Evolutionary conservation across 2,329 filamentous ascomycete genomes (phyloP).

Genomic region (Cadophora gregata): DNA sequence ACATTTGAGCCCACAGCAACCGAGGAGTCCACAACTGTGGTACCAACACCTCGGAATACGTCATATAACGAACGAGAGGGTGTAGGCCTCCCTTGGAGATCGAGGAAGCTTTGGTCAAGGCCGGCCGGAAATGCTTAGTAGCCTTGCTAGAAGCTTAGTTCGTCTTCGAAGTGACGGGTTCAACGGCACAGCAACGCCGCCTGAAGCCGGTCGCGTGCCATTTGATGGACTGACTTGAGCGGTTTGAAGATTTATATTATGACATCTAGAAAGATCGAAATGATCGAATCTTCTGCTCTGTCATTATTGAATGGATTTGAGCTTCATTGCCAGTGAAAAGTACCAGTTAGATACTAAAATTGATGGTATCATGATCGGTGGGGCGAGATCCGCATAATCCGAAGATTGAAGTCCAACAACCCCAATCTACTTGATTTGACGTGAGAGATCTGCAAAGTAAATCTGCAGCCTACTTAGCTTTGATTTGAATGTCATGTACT

Average conservation of each 20-base stretch:
- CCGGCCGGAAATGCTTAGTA: conserved; percentile 18
- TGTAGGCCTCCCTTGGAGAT: conserved; percentile 5
- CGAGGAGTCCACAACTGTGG: background rate
- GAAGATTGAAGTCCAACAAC: background rate
- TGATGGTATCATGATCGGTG: background rate
- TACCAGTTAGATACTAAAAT: background rate
- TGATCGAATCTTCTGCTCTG: too few species aligned
- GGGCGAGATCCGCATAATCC: too few species aligned
- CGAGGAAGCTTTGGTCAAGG: conserved; percentile 19
- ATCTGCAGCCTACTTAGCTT: background rate
- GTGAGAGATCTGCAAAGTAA: conserved; percentile 7
- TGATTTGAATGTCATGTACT: conserved; percentile 3
- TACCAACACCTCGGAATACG: conserved; percentile 16
- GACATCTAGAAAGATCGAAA: background rate
- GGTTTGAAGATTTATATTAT: background rate
- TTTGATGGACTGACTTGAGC: background rate
- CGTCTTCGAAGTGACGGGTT: conserved; percentile 2
- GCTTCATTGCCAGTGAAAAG: background rate
- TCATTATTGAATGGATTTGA: background rate
- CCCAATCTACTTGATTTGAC: background rate
- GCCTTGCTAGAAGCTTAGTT: conserved; percentile 26
- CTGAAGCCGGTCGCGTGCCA: conserved; percentile 5
- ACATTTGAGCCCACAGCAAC: background rate
- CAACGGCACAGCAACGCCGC: conserved; percentile 3
- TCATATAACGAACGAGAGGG: conserved; percentile 16